These are phyloP conservation scores for Mangifera indica DNA, from an alignment of 345 rosid species.

Conservation along the genomic window DNA sequence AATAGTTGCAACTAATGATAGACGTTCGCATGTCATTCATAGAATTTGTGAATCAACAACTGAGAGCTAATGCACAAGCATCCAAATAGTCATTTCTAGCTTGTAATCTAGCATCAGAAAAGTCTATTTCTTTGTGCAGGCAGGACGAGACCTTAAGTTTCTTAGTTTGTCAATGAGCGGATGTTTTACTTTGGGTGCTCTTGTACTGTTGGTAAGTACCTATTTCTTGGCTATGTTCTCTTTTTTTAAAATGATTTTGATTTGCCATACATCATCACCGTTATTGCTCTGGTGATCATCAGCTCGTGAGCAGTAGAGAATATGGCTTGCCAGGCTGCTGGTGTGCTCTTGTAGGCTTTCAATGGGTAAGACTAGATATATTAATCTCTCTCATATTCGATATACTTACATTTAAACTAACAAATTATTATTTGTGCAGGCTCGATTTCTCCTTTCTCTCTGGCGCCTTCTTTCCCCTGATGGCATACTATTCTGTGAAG, in stretches of 20 bases:
- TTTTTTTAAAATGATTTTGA: background rate
- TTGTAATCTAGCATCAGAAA: conserved; percentile 6
- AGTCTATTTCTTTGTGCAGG: conserved; percentile 43
- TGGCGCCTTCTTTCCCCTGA: conserved; percentile 47
- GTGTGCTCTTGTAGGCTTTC: conserved; percentile 48
- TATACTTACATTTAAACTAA: conserved; percentile 2
- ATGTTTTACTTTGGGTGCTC: conserved; percentile 57
- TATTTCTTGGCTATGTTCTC: background rate
- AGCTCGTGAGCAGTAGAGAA: conserved; percentile 44
- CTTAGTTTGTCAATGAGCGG: conserved; percentile 67
- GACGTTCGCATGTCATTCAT: background rate
- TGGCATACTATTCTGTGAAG: conserved; percentile 44
- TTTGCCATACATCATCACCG: background rate
- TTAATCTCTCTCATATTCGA: background rate
- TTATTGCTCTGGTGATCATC: background rate
- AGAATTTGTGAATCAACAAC: background rate
- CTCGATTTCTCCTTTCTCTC: conserved; percentile 41
- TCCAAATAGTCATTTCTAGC: background rate
- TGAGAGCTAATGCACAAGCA: too few species aligned
- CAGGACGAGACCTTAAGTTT: conserved; percentile 77
- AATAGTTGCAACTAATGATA: background rate
- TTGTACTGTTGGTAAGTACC: conserved; percentile 54
- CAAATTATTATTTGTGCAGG: conserved; percentile 30
- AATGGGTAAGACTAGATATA: conserved; percentile 42
- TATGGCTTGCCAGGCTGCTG: conserved; percentile 54